Percentiles rank a stretch among this genome's conserved stretches.
Evolutionary conservation across 768 basidiomycete species (phyloP).

Genomic region (Podaxis sp.): DNA sequence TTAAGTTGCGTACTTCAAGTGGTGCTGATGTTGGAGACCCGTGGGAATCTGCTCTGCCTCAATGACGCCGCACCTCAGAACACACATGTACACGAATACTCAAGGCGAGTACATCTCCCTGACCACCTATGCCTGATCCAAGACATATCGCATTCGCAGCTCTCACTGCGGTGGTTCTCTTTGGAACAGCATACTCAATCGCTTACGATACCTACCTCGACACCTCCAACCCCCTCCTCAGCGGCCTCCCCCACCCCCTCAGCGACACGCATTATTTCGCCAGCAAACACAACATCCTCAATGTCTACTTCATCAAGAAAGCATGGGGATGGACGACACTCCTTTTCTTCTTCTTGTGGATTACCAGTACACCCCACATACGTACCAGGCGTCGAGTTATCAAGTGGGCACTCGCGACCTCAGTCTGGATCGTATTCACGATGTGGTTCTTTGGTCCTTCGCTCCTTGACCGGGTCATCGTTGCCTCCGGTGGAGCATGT

Average conservation of each 20-base stretch:
- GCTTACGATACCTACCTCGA: conserved; percentile 71
- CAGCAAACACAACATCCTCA: conserved; percentile 76
- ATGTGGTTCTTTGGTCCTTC: conserved; percentile 89
- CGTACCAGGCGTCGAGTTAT: conserved; percentile 42
- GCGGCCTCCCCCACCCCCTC: conserved; percentile 69
- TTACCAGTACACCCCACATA: conserved; percentile 50
- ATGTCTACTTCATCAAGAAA: conserved; percentile 84
- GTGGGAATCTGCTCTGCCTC: too few species aligned
- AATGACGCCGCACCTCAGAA: too few species aligned
- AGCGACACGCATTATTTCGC: conserved; percentile 71
- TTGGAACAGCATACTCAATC: conserved; percentile 69
- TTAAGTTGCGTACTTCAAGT: too few species aligned
- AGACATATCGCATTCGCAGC: conserved; percentile 35
- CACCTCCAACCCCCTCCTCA: conserved; percentile 76
- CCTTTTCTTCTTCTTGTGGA: conserved; percentile 58
- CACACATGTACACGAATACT: too few species aligned
- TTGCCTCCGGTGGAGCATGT: conserved; percentile 75
- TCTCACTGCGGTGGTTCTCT: conserved; percentile 46
- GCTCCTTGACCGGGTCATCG: conserved; percentile 64
- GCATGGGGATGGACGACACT: conserved; percentile 90
- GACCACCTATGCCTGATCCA: conserved; percentile 19
- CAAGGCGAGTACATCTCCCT: neutral
- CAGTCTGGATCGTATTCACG: conserved; percentile 74
- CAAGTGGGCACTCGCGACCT: conserved; percentile 60
- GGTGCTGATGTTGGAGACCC: too few species aligned